These are phyloP conservation scores for Paecilomyces dactylethromorphus DNA, from an alignment of 2,329 filamentous ascomycete species.

Conservation along the genomic window DNA sequence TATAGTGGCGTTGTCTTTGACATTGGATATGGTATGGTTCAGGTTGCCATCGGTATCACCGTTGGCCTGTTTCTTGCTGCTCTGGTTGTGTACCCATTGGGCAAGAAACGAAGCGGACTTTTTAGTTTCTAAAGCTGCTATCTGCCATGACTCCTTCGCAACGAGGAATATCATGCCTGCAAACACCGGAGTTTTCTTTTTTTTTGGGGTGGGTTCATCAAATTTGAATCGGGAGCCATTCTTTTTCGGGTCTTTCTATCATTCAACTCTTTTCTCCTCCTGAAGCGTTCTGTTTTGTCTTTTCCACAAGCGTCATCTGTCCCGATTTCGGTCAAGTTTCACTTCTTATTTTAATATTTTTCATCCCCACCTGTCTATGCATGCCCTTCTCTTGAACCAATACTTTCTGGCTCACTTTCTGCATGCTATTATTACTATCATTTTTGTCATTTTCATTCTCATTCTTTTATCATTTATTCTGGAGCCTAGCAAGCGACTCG, in stretches of 20 bases:
- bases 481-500: neutral
- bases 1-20: slow-evolving; percentile 32
- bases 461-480: neutral
- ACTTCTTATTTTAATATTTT: slow-evolving; percentile 1
- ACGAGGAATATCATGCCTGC: neutral
- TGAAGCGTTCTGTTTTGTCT: neutral
- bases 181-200: slow-evolving; percentile 3
- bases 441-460: neutral
- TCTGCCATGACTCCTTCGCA: neutral
- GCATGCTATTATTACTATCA: neutral
- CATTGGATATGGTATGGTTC: slow-evolving; percentile 44
- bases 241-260: neutral
- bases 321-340: neutral
- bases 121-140: slow-evolving; percentile 36
- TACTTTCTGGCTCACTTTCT: neutral
- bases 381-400: neutral
- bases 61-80: slow-evolving; percentile 44
- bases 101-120: slow-evolving; percentile 43
- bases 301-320: neutral
- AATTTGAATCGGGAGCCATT: neutral
- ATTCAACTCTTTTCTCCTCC: neutral
- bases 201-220: slow-evolving; percentile 1
- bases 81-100: slow-evolving; percentile 42
- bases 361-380: neutral
- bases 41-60: slow-evolving; percentile 45